A percentile compares a stretch with the other conserved stretches of the same genome.
Conservation (phyloP, 306 rosid genomes). For the Rosa multiflora region DNA sequence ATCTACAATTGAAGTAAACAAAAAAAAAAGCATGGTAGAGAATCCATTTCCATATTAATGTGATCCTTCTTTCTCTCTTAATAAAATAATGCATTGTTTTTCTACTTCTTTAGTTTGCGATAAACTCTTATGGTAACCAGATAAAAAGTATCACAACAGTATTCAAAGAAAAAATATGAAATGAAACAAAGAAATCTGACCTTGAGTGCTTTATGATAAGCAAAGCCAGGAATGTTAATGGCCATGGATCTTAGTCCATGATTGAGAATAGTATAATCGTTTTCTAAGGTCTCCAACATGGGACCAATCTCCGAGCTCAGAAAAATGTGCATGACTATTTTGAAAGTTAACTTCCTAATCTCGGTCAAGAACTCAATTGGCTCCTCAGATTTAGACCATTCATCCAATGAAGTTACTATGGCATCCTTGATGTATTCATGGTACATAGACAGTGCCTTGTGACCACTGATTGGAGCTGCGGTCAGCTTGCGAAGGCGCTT, state of each 20-base stretch:
- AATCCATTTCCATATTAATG: not conserved
- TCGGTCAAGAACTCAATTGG: slow-evolving; percentile 53
- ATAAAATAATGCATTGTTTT: not conserved
- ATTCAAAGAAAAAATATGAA: not conserved
- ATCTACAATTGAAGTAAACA: not conserved
- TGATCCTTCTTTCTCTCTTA: not conserved
- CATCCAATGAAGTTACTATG: slow-evolving; percentile 30
- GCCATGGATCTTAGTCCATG: slow-evolving; percentile 61
- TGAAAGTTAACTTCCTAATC: slow-evolving; percentile 59
- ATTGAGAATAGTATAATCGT: slow-evolving; percentile 40
- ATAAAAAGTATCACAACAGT: not conserved
- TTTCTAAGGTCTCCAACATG: slow-evolving; percentile 32
- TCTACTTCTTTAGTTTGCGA: not conserved
- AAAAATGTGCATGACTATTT: slow-evolving; percentile 54
- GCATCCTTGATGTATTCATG: slow-evolving; percentile 35
- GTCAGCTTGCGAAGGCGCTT: slow-evolving; percentile 67
- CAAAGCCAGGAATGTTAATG: slow-evolving; percentile 67
- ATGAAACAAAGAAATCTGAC: slow-evolving; percentile 27
- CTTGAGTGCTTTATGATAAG: slow-evolving; percentile 65
- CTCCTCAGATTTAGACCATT: slow-evolving; percentile 25
- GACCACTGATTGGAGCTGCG: slow-evolving; percentile 56
- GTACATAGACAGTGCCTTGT: slow-evolving; percentile 50
- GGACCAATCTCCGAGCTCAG: slow-evolving; percentile 42
- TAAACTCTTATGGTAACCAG: not conserved
- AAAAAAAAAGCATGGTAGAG: not conserved